A percentile compares a stretch with the other conserved stretches of the same genome.
These are phyloP conservation scores for Neopestalotiopsis sp. DNA, from an alignment of 2,329 filamentous ascomycete species.

Conservation along the genomic window DNA sequence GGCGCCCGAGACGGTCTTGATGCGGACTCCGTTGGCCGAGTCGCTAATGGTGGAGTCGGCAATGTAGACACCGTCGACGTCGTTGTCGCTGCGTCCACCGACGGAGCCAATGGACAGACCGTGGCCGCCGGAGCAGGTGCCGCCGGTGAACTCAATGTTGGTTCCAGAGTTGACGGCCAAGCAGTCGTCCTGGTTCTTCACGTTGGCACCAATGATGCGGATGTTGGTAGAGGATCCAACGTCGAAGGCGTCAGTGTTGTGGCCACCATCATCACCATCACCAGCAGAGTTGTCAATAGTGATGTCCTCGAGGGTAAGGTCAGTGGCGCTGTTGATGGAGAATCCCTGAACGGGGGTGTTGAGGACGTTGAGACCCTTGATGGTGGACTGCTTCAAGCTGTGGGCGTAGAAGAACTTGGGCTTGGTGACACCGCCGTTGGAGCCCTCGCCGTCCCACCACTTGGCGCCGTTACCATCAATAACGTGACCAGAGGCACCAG, in stretches of 20 bases:
- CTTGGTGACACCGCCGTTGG: constrained; percentile 66
- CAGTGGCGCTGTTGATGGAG: constrained; percentile 47
- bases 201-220: constrained; percentile 51
- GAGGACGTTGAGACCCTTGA: constrained; percentile 54
- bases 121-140: constrained; percentile 56
- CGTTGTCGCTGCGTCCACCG: constrained; percentile 60
- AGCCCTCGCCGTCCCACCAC: constrained; percentile 68
- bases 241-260: constrained; percentile 58
- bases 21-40: constrained; percentile 61
- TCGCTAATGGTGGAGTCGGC: constrained; percentile 51
- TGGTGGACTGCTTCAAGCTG: constrained; percentile 52
- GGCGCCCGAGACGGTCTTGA: constrained; percentile 59
- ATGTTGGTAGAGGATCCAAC: constrained; percentile 47
- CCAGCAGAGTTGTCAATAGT: constrained; percentile 64
- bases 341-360: constrained; percentile 62
- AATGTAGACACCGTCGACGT: constrained; percentile 58
- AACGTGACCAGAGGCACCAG: constrained; percentile 53
- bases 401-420: constrained; percentile 67
- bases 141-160: constrained; percentile 44
- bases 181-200: constrained; percentile 64
- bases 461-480: constrained; percentile 61
- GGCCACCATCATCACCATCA: constrained; percentile 41
- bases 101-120: constrained; percentile 65
- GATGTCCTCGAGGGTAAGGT: constrained; percentile 50
- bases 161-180: constrained; percentile 61